Evolutionary conservation across 2,329 filamentous ascomycete species (phyloP).

Genomic region (Septoria linicola): DNA sequence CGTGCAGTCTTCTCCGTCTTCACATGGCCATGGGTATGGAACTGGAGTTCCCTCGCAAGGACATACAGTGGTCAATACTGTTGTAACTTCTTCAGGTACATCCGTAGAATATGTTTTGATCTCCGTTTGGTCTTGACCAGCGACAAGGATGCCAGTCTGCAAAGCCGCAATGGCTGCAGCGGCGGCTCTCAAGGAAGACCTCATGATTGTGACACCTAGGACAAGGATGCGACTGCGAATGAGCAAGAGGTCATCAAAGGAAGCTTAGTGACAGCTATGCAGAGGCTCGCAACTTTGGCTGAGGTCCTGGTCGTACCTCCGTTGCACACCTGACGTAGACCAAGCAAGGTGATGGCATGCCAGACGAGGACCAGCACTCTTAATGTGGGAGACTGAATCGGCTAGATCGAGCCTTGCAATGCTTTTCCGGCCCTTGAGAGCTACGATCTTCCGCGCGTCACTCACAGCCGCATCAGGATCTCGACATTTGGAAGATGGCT

Average conservation of each 20-base stretch:
- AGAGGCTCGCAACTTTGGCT: not conserved
- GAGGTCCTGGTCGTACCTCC: not conserved
- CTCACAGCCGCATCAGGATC: not conserved
- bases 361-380: constrained; percentile 1
- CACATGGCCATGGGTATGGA: too few species aligned
- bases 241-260: not conserved
- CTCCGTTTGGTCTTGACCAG: not conserved
- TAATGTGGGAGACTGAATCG: not conserved
- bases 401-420: not conserved
- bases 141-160: not conserved
- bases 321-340: not conserved
- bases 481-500: constrained; percentile 4
- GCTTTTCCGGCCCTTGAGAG: not conserved
- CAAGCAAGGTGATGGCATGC: not conserved
- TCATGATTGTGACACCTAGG: not conserved
- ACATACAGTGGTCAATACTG: not conserved
- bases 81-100: not conserved
- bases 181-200: not conserved
- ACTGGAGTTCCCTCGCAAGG: not conserved
- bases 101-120: constrained; percentile 7
- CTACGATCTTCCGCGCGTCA: not conserved
- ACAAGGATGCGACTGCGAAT: not conserved
- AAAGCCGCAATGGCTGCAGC: not conserved
- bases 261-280: not conserved
- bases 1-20: too few species aligned